phyloP scores from a whole-genome alignment of 345 rosid genomes.

The Populus simonii region DNA sequence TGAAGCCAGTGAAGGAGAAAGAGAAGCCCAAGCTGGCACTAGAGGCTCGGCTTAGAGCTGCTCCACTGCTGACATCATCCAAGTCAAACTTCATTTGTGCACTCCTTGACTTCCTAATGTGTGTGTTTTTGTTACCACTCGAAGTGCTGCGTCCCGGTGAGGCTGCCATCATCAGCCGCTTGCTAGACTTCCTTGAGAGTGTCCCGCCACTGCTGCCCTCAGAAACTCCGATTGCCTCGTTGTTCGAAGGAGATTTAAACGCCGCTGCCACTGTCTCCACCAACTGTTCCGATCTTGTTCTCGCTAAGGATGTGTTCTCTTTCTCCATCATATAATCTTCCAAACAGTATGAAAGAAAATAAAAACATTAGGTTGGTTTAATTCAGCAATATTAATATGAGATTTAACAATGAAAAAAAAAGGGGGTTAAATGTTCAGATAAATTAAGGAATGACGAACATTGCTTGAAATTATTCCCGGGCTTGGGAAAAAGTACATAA shows the following conservation, averaged over 20 bases:
- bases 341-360: not conserved
- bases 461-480: not conserved
- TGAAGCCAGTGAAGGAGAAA: slow-evolving; percentile 92
- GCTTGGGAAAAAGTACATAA: not conserved
- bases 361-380: not conserved
- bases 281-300: slow-evolving; percentile 84
- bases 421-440: not conserved
- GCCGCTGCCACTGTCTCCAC: slow-evolving; percentile 66
- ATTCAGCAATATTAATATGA: not conserved
- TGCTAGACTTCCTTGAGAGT: slow-evolving; percentile 69
- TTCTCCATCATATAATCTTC: slow-evolving; percentile 41
- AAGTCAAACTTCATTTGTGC: slow-evolving; percentile 69
- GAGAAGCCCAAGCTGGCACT: slow-evolving; percentile 92
- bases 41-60: slow-evolving; percentile 90
- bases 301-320: slow-evolving; percentile 46
- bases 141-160: slow-evolving; percentile 62
- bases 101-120: slow-evolving; percentile 85
- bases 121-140: slow-evolving; percentile 44
- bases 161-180: slow-evolving; percentile 43
- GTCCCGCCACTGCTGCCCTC: slow-evolving; percentile 30
- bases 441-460: not conserved
- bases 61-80: slow-evolving; percentile 79
- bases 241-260: slow-evolving; percentile 50
- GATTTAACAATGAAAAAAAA: not conserved
- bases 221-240: slow-evolving; percentile 14